A percentile compares a stretch with the other conserved stretches of the same genome.
phyloP scores from a whole-genome alignment of 2,329 filamentous ascomycete species.

The Epichloe hybrida region DNA sequence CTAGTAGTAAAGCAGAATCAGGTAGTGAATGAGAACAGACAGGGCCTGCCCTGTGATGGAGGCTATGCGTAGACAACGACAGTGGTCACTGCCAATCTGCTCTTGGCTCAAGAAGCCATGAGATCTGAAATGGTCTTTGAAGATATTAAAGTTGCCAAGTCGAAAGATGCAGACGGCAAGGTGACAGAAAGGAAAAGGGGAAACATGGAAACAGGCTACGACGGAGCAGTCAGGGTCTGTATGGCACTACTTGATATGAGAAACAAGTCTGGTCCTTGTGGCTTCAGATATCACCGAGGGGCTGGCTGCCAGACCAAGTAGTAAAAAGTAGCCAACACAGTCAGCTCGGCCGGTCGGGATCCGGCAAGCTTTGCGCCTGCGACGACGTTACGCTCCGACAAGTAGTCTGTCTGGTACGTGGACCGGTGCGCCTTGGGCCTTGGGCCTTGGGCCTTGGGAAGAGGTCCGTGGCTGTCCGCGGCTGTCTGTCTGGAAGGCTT shows the following conservation, averaged over 20 bases:
- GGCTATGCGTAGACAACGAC: neutral
- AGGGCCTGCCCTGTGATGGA: neutral
- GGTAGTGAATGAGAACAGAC: neutral
- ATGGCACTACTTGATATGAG: neutral
- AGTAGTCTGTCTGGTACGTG: constrained; percentile 2
- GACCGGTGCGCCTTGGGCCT: neutral
- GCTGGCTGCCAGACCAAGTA: neutral
- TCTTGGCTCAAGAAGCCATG: neutral
- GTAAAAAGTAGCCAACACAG: neutral
- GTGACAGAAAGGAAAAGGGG: neutral
- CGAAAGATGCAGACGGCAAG: neutral
- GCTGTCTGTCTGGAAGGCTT: neutral
- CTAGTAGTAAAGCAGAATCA: too few species aligned
- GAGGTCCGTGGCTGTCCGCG: constrained; percentile 3
- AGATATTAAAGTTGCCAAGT: neutral
- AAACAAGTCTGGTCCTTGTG: neutral
- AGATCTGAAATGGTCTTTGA: neutral
- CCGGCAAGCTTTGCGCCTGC: neutral
- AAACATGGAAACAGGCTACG: neutral
- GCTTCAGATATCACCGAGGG: neutral
- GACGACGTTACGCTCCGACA: neutral
- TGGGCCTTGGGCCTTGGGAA: neutral
- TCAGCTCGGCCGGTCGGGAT: neutral
- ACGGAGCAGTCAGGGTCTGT: neutral
- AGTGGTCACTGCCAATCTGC: neutral